A percentile compares a stretch with the other conserved stretches of the same genome.
Conservation (phyloP, 371 early-diverging fungal genomes). For the Lichtheimia corymbifera region DNA sequence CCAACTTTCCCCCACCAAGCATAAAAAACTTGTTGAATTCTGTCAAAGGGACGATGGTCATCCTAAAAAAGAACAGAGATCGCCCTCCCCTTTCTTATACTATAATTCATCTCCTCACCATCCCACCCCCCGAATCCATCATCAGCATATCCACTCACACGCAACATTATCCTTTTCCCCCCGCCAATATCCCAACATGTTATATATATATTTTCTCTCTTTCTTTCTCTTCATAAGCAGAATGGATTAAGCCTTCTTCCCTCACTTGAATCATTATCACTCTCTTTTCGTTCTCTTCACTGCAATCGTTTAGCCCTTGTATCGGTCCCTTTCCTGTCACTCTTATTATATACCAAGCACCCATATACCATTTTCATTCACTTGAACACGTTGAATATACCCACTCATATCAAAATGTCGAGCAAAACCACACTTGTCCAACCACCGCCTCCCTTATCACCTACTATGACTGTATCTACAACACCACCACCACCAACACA, state of each 20-base stretch:
- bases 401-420: constrained; percentile 5
- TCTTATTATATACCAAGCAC: not conserved
- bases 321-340: constrained; percentile 1
- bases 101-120: no score
- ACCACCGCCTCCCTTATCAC: constrained; percentile 6
- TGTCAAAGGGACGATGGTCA: no score
- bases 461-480: constrained; percentile 7
- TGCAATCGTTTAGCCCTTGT: not conserved
- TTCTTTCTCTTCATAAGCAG: not conserved
- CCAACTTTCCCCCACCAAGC: no score
- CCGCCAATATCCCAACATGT: no score
- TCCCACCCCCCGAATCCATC: no score
- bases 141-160: no score
- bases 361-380: not conserved
- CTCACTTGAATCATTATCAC: not conserved
- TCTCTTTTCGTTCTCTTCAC: not conserved
- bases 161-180: no score
- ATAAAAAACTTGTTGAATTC: no score
- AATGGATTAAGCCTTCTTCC: not conserved
- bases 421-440: not conserved
- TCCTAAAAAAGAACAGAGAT: no score
- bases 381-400: not conserved
- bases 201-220: not conserved
- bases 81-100: no score
- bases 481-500: not conserved